A percentile compares a stretch with the other conserved stretches of the same genome.
These are phyloP conservation scores for Teunomyces pallodes DNA, from an alignment of 805 yeast genomes.

Conservation along the genomic window DNA sequence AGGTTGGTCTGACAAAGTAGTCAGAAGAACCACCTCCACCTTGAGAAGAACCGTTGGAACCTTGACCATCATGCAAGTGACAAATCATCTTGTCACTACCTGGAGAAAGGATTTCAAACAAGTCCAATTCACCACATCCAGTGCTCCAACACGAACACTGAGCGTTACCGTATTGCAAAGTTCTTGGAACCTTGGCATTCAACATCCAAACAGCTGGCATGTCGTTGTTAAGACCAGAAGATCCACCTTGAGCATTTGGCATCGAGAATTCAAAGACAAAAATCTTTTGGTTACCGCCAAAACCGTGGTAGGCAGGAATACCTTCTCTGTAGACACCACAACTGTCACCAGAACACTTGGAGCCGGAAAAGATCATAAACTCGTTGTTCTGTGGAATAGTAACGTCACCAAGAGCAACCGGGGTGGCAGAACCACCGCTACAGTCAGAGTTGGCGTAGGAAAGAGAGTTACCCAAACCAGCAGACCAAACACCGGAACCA, in stretches of 20 bases:
- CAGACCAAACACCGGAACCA: constrained; percentile 87
- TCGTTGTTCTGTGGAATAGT: constrained; percentile 73
- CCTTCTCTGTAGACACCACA: constrained; percentile 17
- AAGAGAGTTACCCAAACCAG: constrained; percentile 87
- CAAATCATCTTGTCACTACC: constrained; percentile 76
- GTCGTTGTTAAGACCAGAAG: constrained; percentile 63
- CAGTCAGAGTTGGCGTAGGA: constrained; percentile 83
- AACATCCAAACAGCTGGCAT: constrained; percentile 99
- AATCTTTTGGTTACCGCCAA: constrained; percentile 78
- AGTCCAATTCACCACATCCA: constrained; percentile 97
- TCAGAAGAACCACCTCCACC: constrained; percentile 91
- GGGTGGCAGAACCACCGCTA: constrained; percentile 62
- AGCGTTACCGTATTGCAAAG: constrained; percentile 83
- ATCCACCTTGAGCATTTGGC: constrained; percentile 65
- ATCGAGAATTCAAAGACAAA: constrained; percentile 91
- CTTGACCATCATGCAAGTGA: constrained; percentile 84
- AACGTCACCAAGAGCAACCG: constrained; percentile 68
- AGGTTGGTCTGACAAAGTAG: constrained; percentile 83
- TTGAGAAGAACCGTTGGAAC: constrained; percentile 45
- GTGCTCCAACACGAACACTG: constrained; percentile 94
- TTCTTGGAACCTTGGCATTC: constrained; percentile 95
- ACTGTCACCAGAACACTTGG: constrained; percentile 30
- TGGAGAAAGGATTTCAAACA: constrained; percentile 79
- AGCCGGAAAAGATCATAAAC: constrained; percentile 76
- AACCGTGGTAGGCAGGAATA: constrained; percentile 93